A percentile compares a stretch with the other conserved stretches of the same genome.
phyloP scores from a whole-genome alignment of 2,329 filamentous ascomycete genomes.

The Colletotrichum lindemuthianum region DNA sequence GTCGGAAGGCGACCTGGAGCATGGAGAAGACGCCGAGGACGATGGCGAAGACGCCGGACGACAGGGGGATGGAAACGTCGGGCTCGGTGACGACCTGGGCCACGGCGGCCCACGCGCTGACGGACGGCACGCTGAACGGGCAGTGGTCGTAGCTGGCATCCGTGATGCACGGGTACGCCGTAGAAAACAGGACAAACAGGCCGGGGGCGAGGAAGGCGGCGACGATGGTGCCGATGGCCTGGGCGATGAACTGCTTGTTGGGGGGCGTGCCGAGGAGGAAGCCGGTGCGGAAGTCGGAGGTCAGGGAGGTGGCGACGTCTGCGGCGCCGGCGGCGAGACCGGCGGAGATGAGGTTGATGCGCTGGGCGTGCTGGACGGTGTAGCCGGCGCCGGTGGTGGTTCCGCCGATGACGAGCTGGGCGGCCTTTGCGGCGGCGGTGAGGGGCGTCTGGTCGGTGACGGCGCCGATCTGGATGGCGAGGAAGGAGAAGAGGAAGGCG shows the following conservation, averaged over 20 bases:
- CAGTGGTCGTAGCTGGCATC: constrained; percentile 57
- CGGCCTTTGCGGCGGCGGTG: constrained; percentile 74
- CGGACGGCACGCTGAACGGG: constrained; percentile 65
- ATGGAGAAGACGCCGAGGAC: constrained; percentile 63
- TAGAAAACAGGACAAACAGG: constrained; percentile 69
- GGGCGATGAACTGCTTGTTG: constrained; percentile 68
- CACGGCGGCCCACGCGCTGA: constrained; percentile 69
- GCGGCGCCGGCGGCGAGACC: constrained; percentile 57
- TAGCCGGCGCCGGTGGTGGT: constrained; percentile 63
- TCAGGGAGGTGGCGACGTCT: constrained; percentile 58
- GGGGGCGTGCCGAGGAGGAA: constrained; percentile 69
- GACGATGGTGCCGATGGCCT: constrained; percentile 66
- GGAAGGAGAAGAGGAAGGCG: constrained; percentile 69
- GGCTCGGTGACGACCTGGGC: constrained; percentile 69
- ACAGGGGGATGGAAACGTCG: constrained; percentile 62
- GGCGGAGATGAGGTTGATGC: constrained; percentile 68
- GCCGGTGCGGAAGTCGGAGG: constrained; percentile 69
- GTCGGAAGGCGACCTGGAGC: constrained; percentile 61
- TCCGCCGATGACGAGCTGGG: constrained; percentile 70
- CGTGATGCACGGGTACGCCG: constrained; percentile 71
- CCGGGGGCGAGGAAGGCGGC: constrained; percentile 69
- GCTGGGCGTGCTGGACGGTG: constrained; percentile 59
- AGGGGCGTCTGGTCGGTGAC: constrained; percentile 72
- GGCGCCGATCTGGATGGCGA: constrained; percentile 69
- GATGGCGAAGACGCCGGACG: constrained; percentile 67